Evolutionary conservation across 176 grass and related monocot genomes (phyloP), one percentile per base, ranked within the genome.

Genomic region (Themeda triandra): DNA sequence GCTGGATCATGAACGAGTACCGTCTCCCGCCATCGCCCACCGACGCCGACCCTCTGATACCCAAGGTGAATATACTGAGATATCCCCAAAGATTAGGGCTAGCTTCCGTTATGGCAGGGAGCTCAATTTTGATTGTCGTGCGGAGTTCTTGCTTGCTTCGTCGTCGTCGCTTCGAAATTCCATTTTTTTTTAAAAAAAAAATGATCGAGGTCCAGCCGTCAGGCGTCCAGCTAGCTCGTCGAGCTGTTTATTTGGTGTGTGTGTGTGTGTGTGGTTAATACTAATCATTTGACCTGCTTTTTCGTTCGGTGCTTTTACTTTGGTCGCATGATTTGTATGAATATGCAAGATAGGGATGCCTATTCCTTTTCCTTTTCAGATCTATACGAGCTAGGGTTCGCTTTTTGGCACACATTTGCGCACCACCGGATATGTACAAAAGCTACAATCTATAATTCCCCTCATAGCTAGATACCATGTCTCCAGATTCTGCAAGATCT

Each of bases 1-100:
- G 93, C 85, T 99, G 97, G 97, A 99, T 99, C 80, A 99, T 99
- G 97, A 99, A 99, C 83, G 97, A 99, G 90, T 99, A 99, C 31
- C 97, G 97, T 39, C 78, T 99, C 74, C 96, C 93, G 1, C 91
- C 77, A 1, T 72, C 63, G 7, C 68, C 90, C 21, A 58, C 64
- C 23, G 92, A 96, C 23, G 28, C 84, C 10, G 87, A 96, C 75
- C 90, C 84, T 10, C 86, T 89, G 66, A 71, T 40, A 84, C 84
- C 87, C 74, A 99, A 96, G 93, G 97, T 92, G 93, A 63, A 35
- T 35, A 35, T 35, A 35, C 33, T 35, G 33, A 35, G 33, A 35
- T 35, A 75, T 84, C 56, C n/a, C 14, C 35, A 24, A 35, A 8
- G 12, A 49, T 66, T 90, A 90, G 80, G 80, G 75, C n/a, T n/a